Evolutionary conservation across 2,329 filamentous ascomycete genomes (phyloP).

Genomic region (Nigrospora osmanthi): DNA sequence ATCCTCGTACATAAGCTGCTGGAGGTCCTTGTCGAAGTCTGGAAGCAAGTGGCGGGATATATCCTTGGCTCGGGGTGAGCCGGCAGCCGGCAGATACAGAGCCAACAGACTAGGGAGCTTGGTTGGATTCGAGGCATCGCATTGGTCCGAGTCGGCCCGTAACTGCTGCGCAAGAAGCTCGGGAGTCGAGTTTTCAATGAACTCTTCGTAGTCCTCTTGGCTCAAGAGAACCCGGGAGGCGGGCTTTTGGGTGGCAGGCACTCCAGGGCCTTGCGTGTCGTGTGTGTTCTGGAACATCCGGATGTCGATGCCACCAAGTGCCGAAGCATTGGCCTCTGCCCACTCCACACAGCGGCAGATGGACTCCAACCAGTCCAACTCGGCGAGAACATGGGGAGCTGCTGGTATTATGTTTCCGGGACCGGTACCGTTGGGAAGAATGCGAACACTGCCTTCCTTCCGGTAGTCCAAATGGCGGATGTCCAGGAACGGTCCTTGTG

Average conservation of each 20-base stretch:
- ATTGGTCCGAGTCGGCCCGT: neutral
- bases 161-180: neutral
- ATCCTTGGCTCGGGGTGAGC: neutral
- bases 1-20: neutral
- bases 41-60: neutral
- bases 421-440: too few relatives aligned
- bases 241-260: neutral
- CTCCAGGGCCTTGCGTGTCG: too few relatives aligned
- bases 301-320: too few relatives aligned
- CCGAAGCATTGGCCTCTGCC: neutral
- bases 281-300: too few relatives aligned
- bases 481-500: too few relatives aligned
- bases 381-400: neutral
- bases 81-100: neutral
- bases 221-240: neutral
- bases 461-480: too few relatives aligned
- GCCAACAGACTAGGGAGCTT: neutral
- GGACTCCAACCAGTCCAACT: conserved; percentile 2
- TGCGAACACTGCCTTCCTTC: too few relatives aligned
- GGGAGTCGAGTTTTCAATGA: neutral
- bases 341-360: conserved; percentile 1
- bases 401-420: too few relatives aligned
- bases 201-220: neutral
- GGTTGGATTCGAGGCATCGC: too few relatives aligned
- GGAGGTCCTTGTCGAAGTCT: neutral